Base-by-base conservation (phyloP, 176 grass and related monocot genomes). In the Phoenix roebelenii region DNA sequence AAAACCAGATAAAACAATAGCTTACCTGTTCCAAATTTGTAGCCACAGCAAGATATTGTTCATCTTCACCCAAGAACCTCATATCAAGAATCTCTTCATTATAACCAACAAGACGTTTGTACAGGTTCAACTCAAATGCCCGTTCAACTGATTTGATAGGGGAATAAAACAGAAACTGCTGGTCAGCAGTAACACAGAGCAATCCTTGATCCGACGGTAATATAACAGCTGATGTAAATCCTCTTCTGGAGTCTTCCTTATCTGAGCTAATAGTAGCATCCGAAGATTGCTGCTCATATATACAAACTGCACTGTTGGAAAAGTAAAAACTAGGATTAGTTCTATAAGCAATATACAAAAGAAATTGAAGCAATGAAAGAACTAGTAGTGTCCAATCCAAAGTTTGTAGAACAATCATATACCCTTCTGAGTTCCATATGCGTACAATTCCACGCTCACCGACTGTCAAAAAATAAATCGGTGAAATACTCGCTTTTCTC, bases 31-130 rank as follows among this genome's bases (percentile, higher is more conserved):
- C 93, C 66, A 88, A 80, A 74, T 97, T 91, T 63, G 93, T 97
- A 57, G 93, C 93, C 50, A 88, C 83, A 55, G 93, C 93, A 72
- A 88, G 84, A 58, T 88, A 88, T 75, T 91, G 64, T 48, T 97
- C 92, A 5, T 91, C 84, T 22, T 80, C 74, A 67, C 87, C 92
- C 23, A 97, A 29, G 68, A 97, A 97, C 62, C 79, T 97, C 78
- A 97, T 83, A 74, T 91, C 93, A 58, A 97, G 93, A 83, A 97
- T 91, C 49, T 97, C 93, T 15, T 91, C 93, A 54, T 88, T 97
- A 50, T 97, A 87, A 51, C 93, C 93, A 52, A 97, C 65, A 52
- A 97, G 66, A 1, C 93, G 84, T 77, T 67, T 97, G 67, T 78
- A 78, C 59, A 91, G 59, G 65, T 87, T 79, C 48, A 97, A 71